Percentiles rank a stretch among this genome's conserved stretches.
Evolutionary conservation across 1,284 basidiomycete genomes (phyloP).

Genomic region (Pseudozyma hubeiensis): DNA sequence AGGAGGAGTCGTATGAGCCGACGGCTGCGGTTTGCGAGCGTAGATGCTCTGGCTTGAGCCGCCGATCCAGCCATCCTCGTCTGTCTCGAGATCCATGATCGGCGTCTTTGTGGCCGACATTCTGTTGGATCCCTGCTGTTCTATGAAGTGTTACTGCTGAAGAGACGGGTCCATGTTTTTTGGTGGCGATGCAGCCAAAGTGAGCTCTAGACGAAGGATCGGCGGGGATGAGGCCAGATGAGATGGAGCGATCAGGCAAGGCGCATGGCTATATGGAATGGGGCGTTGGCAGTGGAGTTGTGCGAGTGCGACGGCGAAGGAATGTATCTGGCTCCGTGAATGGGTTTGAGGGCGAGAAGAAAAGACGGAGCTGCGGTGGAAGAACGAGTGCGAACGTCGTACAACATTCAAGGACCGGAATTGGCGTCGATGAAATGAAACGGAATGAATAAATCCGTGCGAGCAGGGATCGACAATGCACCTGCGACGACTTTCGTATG

Average conservation of each 20-base stretch:
- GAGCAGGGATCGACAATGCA: neutral
- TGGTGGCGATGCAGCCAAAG: no score
- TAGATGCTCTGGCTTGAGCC: constrained; percentile 55
- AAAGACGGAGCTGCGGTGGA: no score
- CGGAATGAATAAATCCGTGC: neutral
- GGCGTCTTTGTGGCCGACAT: constrained; percentile 25
- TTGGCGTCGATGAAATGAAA: neutral
- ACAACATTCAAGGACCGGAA: no score
- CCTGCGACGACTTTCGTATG: neutral
- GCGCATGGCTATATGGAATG: no score
- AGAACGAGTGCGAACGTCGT: no score
- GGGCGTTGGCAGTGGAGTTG: no score
- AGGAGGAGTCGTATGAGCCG: constrained; percentile 26
- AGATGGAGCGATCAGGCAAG: no score
- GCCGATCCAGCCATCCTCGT: constrained; percentile 49
- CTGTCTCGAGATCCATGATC: constrained; percentile 39
- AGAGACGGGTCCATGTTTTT: constrained; percentile 17
- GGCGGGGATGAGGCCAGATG: no score
- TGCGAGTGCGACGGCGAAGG: no score
- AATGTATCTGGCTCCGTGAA: no score
- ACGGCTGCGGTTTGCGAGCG: constrained; percentile 24
- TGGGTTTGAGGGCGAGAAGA: no score
- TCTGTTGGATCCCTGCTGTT: neutral
- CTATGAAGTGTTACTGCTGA: neutral
- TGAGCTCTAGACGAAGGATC: no score